These are phyloP conservation scores for Acer yangbiense DNA, from an alignment of 345 rosid genomes.

Conservation along the genomic window DNA sequence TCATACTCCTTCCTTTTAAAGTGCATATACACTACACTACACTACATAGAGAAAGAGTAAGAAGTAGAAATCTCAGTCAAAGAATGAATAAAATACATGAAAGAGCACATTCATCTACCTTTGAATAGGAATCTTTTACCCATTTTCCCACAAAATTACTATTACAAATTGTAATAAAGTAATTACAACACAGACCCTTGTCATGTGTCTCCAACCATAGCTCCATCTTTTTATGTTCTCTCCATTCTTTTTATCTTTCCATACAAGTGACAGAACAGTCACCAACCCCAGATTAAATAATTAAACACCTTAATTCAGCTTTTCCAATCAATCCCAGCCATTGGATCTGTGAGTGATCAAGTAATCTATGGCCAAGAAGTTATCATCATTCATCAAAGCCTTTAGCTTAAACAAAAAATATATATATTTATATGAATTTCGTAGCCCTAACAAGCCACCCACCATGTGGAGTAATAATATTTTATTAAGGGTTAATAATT, in stretches of 20 bases:
- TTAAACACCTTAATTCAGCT: background rate
- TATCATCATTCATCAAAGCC: background rate
- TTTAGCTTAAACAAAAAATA: too few species aligned
- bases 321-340: conserved; percentile 15
- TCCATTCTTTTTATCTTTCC: background rate
- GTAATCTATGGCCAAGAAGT: conserved; percentile 4
- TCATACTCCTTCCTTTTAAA: conserved; percentile 21
- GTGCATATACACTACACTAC: background rate
- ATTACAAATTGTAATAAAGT: conserved; percentile 17
- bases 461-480: conserved; percentile 15
- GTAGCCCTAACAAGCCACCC: conserved; percentile 7
- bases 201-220: conserved; percentile 42
- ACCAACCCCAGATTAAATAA: conserved; percentile 8
- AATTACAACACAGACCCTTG: conserved; percentile 1
- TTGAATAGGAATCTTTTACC: conserved; percentile 40
- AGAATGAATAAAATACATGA: conserved; percentile 3
- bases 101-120: conserved; percentile 13
- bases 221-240: conserved; percentile 35
- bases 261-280: conserved; percentile 9
- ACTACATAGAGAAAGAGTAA: background rate
- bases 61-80: background rate
- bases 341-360: background rate
- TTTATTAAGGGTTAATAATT: background rate
- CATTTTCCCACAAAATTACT: conserved; percentile 35
- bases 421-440: background rate